A percentile compares a stretch with the other conserved stretches of the same genome.
These are phyloP conservation scores for Globomyces sp. DNA, from an alignment of 371 early-diverging fungal genomes.

Conservation along the genomic window DNA sequence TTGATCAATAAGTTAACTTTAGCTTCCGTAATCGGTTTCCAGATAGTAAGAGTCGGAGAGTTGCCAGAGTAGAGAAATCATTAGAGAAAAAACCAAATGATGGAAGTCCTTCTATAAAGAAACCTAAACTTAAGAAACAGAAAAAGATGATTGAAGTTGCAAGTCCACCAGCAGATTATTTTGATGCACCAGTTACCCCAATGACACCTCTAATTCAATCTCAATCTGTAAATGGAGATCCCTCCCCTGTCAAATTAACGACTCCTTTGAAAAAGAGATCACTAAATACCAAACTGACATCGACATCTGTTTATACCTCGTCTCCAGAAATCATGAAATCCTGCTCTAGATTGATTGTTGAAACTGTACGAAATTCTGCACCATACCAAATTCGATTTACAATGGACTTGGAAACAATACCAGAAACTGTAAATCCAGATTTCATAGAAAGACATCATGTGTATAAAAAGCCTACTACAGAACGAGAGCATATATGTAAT, in stretches of 20 bases:
- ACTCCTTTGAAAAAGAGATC: neutral
- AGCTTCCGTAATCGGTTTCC: slow-evolving; percentile 72
- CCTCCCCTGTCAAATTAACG: neutral
- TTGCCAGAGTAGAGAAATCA: slow-evolving; percentile 75
- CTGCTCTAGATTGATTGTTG: neutral
- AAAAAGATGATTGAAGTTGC: slow-evolving; percentile 1
- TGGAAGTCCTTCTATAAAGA: neutral
- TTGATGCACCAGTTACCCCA: neutral
- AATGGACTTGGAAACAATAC: slow-evolving; percentile 10
- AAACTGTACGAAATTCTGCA: neutral
- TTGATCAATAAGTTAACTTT: neutral
- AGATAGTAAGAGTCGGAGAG: slow-evolving; percentile 74
- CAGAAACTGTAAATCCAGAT: slow-evolving; percentile 7
- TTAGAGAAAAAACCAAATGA: neutral
- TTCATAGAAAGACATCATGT: neutral
- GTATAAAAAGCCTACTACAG: neutral
- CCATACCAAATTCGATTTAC: slow-evolving; percentile 11
- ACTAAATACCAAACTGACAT: neutral
- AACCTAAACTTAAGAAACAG: neutral
- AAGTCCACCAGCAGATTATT: neutral
- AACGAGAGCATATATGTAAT: slow-evolving; percentile 10
- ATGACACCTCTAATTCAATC: neutral
- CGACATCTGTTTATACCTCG: neutral
- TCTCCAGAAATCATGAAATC: neutral
- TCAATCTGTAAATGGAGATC: neutral